Evolutionary conservation across 1,284 basidiomycete species (phyloP), one percentile per base, ranked within the genome.

Genomic region (Pisolithus thermaeus): DNA sequence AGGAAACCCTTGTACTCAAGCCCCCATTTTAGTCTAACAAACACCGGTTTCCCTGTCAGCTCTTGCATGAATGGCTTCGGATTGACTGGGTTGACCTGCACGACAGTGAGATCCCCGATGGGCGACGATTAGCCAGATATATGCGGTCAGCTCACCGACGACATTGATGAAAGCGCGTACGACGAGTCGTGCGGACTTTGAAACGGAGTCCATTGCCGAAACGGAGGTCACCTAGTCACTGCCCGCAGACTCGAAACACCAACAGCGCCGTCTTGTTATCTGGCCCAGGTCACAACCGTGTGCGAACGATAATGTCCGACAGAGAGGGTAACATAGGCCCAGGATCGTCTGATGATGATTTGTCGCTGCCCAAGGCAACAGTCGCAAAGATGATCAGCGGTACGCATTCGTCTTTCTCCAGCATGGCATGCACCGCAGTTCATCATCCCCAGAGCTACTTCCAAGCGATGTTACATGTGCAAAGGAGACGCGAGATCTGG

Each of bases 31-130:
- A 99, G 82, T 56, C 86, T 83, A 53, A 99, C 95, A 63, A 86
- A 89, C 47, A 98, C 92, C 43, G 90, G 89, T 79, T 99, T 98
- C 62, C 97, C 97, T 25, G 96, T 98, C 62, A 98, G 84, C 70
- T 97, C 92, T 74, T 98, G 93, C 63, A 99, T 81, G 75, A 99
- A 99, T 7, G 97, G 97, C 74, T 98, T 98, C 18, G 97, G 96
- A 73, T 99, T 99, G 63, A 98, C 92, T 58, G 95, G 95, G 63
- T 85, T 83, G 65, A 91, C 88, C 90, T 91, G 60, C 12, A 50
- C 25, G 50, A 8, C 38, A 20, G 54, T 59, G 52, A 64, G 51
- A 53, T 51, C 51, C 44, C 46, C 45, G 50, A 56, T 50, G 55
- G 56, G 51, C 58, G 55, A 56, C 59, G 49, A 23, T 27, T 32